These are phyloP conservation scores for Aspergillus viridinutans DNA, from an alignment of 2,329 filamentous ascomycete genomes.

Conservation along the genomic window DNA sequence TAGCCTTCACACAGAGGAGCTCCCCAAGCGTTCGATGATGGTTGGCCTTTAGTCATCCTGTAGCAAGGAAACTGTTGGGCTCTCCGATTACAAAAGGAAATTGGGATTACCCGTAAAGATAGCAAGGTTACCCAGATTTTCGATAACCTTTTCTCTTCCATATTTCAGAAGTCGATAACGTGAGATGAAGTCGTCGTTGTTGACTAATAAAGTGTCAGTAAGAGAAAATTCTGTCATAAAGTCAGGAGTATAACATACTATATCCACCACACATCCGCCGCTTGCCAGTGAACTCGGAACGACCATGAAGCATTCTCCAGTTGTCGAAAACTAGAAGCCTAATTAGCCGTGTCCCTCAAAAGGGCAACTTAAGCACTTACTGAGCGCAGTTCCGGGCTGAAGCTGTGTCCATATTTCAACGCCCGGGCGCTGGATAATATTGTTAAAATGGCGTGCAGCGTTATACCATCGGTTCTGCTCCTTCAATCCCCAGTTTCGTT, in stretches of 20 bases:
- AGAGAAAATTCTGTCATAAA: not conserved
- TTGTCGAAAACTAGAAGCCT: conserved; percentile 76
- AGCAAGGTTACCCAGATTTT: conserved; percentile 25
- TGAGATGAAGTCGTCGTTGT: conserved; percentile 75
- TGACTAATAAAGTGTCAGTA: conserved; percentile 50
- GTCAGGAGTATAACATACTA: conserved; percentile 53
- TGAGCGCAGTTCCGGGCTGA: conserved; percentile 69
- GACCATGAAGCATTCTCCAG: conserved; percentile 87
- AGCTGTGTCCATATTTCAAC: conserved; percentile 79
- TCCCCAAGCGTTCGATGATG: not conserved
- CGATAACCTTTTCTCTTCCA: conserved; percentile 33
- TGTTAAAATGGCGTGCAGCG: conserved; percentile 71
- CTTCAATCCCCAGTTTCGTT: conserved; percentile 52
- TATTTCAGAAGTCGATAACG: conserved; percentile 70
- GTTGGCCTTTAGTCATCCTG: not conserved
- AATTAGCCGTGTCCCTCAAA: conserved; percentile 6
- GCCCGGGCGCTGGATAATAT: conserved; percentile 60
- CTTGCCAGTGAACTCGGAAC: conserved; percentile 76
- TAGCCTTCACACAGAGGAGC: not conserved
- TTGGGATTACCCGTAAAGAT: conserved; percentile 6
- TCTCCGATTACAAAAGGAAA: conserved; percentile 5
- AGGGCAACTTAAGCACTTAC: conserved; percentile 47
- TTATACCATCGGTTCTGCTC: conserved; percentile 66
- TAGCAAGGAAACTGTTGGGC: not conserved
- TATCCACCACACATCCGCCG: conserved; percentile 89